A percentile compares a stretch with the other conserved stretches of the same genome.
These are phyloP conservation scores for Holtermanniella nyarrowii DNA, from an alignment of 768 basidiomycete genomes.

Conservation along the genomic window DNA sequence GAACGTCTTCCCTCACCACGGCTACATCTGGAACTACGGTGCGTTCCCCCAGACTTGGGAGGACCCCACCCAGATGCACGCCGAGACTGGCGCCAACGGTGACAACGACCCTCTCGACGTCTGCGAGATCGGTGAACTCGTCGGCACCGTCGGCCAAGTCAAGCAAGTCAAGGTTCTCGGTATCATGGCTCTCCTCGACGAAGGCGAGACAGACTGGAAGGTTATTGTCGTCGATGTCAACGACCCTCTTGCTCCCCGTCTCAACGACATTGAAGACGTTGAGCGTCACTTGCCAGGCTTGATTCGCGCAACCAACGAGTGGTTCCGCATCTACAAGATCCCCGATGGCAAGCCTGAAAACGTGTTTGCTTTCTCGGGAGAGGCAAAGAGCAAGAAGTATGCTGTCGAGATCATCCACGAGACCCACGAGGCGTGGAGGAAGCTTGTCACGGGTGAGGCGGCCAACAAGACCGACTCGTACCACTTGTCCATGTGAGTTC, in stretches of 20 bases:
- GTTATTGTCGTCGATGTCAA: conserved; percentile 94
- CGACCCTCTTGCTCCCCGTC: conserved; percentile 88
- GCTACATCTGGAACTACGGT: conserved; percentile 95
- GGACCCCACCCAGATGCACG: conserved; percentile 71
- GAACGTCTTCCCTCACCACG: conserved; percentile 99
- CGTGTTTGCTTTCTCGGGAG: conserved; percentile 96
- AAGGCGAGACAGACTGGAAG: conserved; percentile 99
- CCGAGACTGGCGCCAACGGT: conserved; percentile 97
- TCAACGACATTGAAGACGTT: conserved; percentile 98
- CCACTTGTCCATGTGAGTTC: conserved; percentile 73
- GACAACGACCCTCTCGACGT: conserved; percentile 99
- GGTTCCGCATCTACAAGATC: conserved; percentile 63
- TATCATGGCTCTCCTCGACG: conserved; percentile 98
- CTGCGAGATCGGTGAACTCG: conserved; percentile 98
- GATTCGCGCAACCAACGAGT: conserved; percentile 94
- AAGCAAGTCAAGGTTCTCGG: conserved; percentile 99
- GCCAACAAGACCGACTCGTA: conserved; percentile 61
- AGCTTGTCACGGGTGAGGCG: conserved; percentile 67
- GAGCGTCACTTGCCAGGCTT: conserved; percentile 95
- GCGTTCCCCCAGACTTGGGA: conserved; percentile 99
- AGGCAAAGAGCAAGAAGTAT: conserved; percentile 99
- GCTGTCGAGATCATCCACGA: conserved; percentile 98
- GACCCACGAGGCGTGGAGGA: conserved; percentile 97
- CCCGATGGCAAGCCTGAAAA: conserved; percentile 54
- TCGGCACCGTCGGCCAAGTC: conserved; percentile 91